Evolutionary conservation across 495 filamentous ascomycete genomes (phyloP), one percentile per base, ranked within the genome.

Genomic region (Haplographium delicatum): DNA sequence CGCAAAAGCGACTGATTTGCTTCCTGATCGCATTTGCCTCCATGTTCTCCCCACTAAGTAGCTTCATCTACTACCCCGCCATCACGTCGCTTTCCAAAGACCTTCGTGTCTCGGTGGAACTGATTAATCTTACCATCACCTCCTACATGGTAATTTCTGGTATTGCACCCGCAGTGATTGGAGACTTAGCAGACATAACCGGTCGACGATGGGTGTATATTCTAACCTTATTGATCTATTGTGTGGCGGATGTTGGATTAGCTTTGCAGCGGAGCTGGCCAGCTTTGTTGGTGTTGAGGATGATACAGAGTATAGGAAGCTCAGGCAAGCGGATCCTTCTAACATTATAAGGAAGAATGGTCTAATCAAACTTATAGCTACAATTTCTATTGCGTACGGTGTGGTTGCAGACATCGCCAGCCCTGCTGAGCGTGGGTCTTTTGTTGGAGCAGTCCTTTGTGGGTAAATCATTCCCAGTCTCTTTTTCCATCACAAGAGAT

Each of bases 191-290:
- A 15, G 71, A 73, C 45, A 66, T 60, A 54, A 49, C 59, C 40
- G 71, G 71, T 25, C 59, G 71, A 18, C 38, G 71, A 41, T 70
- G 68, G 5, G 61, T 64, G 3, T 72, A 67, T 42, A 26, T 72
- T 16, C 55, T 71, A 7, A 63, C 58, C 1, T 66, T 72, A 34
- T 44, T 56, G 20, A 59, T 73, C 25, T 72, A 71, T 37, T 59
- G 69, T 18, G 63, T 51, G 15, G 67, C 67, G 3, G 66, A 64
- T 46, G 60, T 72, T 28, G 70, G 67, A 4, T 60, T 76, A 31
- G 68, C 63, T 38, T 55, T 67, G 9, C 31, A 54, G 18, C 13
- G 43, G 3, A 10, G 19, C 4, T 46, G 42, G 31, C 15, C 45
- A 23, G 45, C 46, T 3, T 11, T 49, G 16, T 16, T 49, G 16